Evolutionary conservation across 2,329 filamentous ascomycete species (phyloP).

Genomic region (Fusarium sp.): DNA sequence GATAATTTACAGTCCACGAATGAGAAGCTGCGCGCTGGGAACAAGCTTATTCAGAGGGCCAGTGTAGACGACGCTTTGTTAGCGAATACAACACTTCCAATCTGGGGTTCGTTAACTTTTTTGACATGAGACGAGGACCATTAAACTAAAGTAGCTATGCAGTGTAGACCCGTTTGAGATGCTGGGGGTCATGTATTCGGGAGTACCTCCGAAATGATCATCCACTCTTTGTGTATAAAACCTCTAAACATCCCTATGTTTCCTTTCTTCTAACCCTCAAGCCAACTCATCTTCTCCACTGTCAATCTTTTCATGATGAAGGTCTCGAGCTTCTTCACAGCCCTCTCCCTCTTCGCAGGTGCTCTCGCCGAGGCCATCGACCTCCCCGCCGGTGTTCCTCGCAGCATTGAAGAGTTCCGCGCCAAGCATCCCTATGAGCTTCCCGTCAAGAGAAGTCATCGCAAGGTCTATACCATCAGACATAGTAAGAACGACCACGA

Average conservation of each 20-base stretch:
- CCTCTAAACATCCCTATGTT: neutral
- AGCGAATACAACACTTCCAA: neutral
- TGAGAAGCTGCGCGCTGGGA: neutral
- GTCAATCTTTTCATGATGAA: slow-evolving; percentile 29
- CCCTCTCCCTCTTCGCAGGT: slow-evolving; percentile 28
- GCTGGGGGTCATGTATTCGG: slow-evolving; percentile 6
- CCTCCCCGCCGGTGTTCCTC: slow-evolving; percentile 37
- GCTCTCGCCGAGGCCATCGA: slow-evolving; percentile 32
- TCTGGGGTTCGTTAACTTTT: neutral
- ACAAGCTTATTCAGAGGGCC: slow-evolving; percentile 16
- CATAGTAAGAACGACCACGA: slow-evolving; percentile 32
- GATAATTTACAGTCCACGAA: slow-evolving; percentile 13
- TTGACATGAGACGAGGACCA: neutral
- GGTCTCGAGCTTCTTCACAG: slow-evolving; percentile 29
- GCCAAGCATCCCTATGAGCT: slow-evolving; percentile 32
- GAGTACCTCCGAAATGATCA: slow-evolving; percentile 6
- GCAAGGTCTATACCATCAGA: slow-evolving; percentile 32
- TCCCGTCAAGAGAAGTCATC: slow-evolving; percentile 11
- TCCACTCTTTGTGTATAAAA: slow-evolving; percentile 14
- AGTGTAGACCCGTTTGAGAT: neutral
- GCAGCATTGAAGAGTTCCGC: slow-evolving; percentile 39
- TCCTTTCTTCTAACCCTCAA: neutral
- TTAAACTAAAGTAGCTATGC: neutral
- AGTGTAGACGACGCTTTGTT: neutral
- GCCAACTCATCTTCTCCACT: neutral